Evolutionary conservation across 108 stramenopile genomes (phyloP).

Genomic region (Pseudonitzschia multiseries): DNA sequence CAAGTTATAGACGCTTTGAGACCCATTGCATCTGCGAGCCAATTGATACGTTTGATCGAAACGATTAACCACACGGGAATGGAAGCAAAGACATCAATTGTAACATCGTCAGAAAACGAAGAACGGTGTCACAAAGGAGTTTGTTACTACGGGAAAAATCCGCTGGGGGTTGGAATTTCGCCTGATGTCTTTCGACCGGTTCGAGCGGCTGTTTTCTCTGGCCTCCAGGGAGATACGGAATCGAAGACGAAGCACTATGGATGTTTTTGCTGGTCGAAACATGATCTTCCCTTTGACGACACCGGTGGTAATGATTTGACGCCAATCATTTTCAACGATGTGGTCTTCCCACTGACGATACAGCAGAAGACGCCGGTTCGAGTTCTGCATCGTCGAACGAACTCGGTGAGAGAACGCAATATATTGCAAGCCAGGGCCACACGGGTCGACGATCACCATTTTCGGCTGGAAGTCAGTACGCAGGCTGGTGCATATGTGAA

Average conservation of each 20-base stretch:
- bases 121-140: background rate
- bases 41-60: constrained; percentile 40
- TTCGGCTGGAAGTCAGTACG: constrained; percentile 64
- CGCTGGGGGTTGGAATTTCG: constrained; percentile 63
- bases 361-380: constrained; percentile 78
- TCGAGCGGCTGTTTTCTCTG: constrained; percentile 43
- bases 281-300: constrained; percentile 28
- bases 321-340: background rate
- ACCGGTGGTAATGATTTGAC: constrained; percentile 21
- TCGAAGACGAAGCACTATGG: constrained; percentile 81
- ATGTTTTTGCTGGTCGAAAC: constrained; percentile 71
- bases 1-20: constrained; percentile 73
- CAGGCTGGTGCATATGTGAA: constrained; percentile 88
- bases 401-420: constrained; percentile 50
- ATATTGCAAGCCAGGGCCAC: constrained; percentile 47
- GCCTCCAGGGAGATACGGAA: constrained; percentile 79
- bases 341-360: constrained; percentile 57
- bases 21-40: constrained; percentile 22
- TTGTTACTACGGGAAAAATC: constrained; percentile 58
- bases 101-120: background rate
- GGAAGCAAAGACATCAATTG: background rate
- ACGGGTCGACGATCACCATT: constrained; percentile 72
- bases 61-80: constrained; percentile 43
- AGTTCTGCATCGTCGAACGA: constrained; percentile 77
- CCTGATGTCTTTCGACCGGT: constrained; percentile 39